Evolutionary conservation across 2,329 filamentous ascomycete species (phyloP), one percentile per base, ranked within the genome.

Genomic region (Aspergillus fijiensis): DNA sequence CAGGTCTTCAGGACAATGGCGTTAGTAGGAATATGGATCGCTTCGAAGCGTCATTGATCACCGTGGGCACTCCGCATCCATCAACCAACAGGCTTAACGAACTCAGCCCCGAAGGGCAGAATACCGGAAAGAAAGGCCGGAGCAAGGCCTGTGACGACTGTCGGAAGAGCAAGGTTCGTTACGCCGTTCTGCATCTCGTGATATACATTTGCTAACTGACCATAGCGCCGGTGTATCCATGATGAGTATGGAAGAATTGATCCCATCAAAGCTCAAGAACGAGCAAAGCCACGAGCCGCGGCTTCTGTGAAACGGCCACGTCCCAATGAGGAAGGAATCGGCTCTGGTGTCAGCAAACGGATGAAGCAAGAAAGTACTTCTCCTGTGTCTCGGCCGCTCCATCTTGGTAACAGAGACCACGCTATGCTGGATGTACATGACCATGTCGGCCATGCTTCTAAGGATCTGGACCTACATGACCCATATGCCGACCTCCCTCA

Each of bases 61-160:
- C 71, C 16, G 62, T 74, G 63, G 65, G 68, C 19, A 68, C 68
- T 14, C 70, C 73, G 14, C 69, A 67, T 39, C 61, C 64, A 11
- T 63, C 64, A 12, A 60, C 57, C n/a, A 69, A 70, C 33, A 69
- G 69, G 25, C 59, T 69, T 1, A 66, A 69, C 51, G 74, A 75
- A 57, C 51, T 66, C 12, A 75, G 72, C 47, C 72, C 72, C 10
- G 72, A 76, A 47, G 75, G 74, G 27, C 51, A 61, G 4, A 71
- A 65, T 57, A 73, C 83, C 60, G 79, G 78, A 50, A 82, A 85
- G 74, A 84, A 85, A 70, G 81, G 84, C 60, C 75, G 86, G 67
- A 87, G 81, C 67, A 88, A 87, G 72, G 86, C 86, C 49, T 89
- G 86, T 70, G 81, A 85, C 60, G 85, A 88, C 66, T 89, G 86